Base-by-base conservation (phyloP, 225 moss, liverwort and hornwort genomes). In the Climacium dendroides region DNA sequence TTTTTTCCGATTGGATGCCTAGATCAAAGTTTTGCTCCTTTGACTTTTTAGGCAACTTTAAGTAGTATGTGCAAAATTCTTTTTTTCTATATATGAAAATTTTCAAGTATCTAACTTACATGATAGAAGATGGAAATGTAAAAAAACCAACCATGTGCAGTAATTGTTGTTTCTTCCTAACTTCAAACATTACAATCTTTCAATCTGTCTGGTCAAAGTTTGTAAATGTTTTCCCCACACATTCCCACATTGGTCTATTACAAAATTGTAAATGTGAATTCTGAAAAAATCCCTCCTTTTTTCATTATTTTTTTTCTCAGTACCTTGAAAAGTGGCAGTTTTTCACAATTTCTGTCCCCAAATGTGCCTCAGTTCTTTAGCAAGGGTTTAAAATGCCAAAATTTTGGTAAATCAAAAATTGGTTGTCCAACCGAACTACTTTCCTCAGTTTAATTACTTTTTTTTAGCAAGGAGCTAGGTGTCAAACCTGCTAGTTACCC, bases 311-410 rank as follows among this genome's bases (percentile, higher is more conserved):
- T n/a, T 66, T 37, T 11, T 7, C 37, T 6, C 6, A 37, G 0
- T 12, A 3, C 12, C 37, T 2, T 37, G 1, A 39, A 65, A 39
- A 37, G 22, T 23, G 39, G 8, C 24, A 69, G 14, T 69, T 69
- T 39, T 13, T 10, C 2, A 24, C 23, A 69, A 24, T 69, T 39
- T 39, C 1, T 24, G 0, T 4, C 6, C 6, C 39, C 0, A 39
- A 1, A 14, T 41, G 25, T 41, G 13, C 24, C 2, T 70, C 14
- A 8, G 1, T 14, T 15, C 14, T 12, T 0, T 5, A 14, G n/a
- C 4, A 1, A 3, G 2, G n/a, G n/a, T n/a, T 41, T 14, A 13
- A 74, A 50, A 19, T 34, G 34, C 8, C 20, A 13, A 72, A 15
- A 11, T 29, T 17, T 72, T 10, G 10, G 8, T 8, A 25, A 41